phyloP scores from a whole-genome alignment of 352 stramenopile genomes.

The Pythium pyrilobum region DNA sequence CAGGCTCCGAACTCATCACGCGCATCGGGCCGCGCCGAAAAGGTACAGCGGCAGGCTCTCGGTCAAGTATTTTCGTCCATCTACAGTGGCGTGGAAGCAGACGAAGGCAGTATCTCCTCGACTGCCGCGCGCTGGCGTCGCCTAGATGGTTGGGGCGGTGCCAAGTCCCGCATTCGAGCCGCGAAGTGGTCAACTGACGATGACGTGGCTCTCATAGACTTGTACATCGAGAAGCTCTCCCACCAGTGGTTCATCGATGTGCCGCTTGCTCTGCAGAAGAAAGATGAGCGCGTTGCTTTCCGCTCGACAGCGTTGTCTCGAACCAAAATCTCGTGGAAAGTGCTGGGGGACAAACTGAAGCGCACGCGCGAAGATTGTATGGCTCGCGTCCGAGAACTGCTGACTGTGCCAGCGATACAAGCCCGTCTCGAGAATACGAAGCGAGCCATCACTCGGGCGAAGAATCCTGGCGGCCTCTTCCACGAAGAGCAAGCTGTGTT shows the following conservation, averaged over 20 bases:
- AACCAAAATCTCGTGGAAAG: conserved; percentile 70
- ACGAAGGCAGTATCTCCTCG: background rate
- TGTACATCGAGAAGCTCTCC: conserved; percentile 71
- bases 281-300: conserved; percentile 65
- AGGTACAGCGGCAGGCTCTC: conserved; percentile 7
- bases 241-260: conserved; percentile 77
- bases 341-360: conserved; percentile 45
- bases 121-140: conserved; percentile 8
- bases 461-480: conserved; percentile 67
- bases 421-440: conserved; percentile 58
- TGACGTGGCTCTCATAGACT: conserved; percentile 58
- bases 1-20: conserved; percentile 3
- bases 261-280: conserved; percentile 54
- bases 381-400: conserved; percentile 59
- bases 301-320: conserved; percentile 45
- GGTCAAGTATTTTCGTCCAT: conserved; percentile 5
- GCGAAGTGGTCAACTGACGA: conserved; percentile 61
- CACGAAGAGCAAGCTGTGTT: conserved; percentile 59
- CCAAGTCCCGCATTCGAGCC: conserved; percentile 48
- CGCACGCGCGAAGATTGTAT: conserved; percentile 66
- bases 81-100: conserved; percentile 7
- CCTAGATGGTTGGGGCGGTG: conserved; percentile 19
- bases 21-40: conserved; percentile 14
- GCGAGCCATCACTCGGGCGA: conserved; percentile 47
- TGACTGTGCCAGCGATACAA: conserved; percentile 55